Evolutionary conservation across 805 yeast genomes (phyloP).

Genomic region (Cyberlindnera japonica): DNA sequence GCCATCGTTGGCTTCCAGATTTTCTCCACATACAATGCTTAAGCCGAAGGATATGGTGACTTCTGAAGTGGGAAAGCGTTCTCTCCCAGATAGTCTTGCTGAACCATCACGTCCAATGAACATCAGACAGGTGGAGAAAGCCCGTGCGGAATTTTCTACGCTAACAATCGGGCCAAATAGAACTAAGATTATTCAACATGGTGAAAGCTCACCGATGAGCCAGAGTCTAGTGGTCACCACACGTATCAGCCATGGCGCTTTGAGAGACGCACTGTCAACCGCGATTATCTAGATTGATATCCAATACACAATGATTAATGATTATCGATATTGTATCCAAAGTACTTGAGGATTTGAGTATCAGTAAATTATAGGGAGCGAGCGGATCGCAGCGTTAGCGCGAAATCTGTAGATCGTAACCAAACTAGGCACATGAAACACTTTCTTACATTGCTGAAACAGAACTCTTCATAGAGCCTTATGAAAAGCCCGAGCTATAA

Average conservation of each 20-base stretch:
- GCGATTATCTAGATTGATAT: background rate
- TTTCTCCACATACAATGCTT: conserved; percentile 5
- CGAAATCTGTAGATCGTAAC: too few relatives aligned
- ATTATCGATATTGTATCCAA: too few relatives aligned
- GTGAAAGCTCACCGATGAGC: conserved; percentile 24
- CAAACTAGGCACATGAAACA: too few relatives aligned
- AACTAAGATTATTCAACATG: conserved; percentile 26
- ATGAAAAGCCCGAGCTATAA: too few relatives aligned
- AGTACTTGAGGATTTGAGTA: too few relatives aligned
- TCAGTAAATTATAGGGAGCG: too few relatives aligned
- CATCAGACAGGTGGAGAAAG: conserved; percentile 5
- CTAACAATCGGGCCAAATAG: conserved; percentile 28
- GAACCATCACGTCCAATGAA: conserved; percentile 3
- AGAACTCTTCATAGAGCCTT: too few relatives aligned
- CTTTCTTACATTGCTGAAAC: too few relatives aligned
- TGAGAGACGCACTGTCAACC: conserved; percentile 23
- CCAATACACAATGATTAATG: too few relatives aligned
- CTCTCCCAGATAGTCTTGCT: background rate
- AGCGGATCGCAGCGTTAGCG: too few relatives aligned
- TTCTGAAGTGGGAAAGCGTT: conserved; percentile 3
- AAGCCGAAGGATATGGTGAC: conserved; percentile 3
- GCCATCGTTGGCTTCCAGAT: conserved; percentile 3
- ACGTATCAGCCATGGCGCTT: conserved; percentile 25
- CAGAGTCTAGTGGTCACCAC: conserved; percentile 23
- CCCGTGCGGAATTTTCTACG: conserved; percentile 26